Evolutionary conservation across 2,329 filamentous ascomycete genomes (phyloP), one percentile per base, ranked within the genome.

Genomic region (Cercospora nicotianae): DNA sequence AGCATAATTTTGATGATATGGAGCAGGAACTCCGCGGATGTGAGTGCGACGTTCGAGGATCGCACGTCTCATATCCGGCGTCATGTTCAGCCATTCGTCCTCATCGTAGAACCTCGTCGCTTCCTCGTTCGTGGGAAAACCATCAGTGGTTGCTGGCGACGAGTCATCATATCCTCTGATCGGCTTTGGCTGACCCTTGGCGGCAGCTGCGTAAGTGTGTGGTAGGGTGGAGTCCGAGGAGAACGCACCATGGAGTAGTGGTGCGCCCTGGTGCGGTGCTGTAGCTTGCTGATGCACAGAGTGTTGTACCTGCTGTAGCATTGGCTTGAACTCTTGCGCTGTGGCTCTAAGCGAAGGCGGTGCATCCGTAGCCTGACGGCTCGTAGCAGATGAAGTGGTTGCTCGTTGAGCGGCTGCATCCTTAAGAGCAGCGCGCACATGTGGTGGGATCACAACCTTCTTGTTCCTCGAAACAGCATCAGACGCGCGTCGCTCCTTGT

Each of bases 261-360:
- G 42, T 18, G n/a, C n/a, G 16, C 23, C 20, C 51, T 57, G 51
- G 10, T 28, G 23, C 10, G 3, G 53, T 31, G 53, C 8, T n/a
- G 16, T 30, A 0, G 13, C 13, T 30, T 31, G 53, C 9, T 31
- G 60, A 28, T 20, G 60, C 13, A 28, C 42, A 31, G 28, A 7
- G 6, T 39, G 61, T 2, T 39, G 48, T 36, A 16, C 7, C n/a
- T n/a, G 30, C 20, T 57, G 18, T 4, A 53, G 66, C 28, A 72
- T 70, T 13, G 75, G 75, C 62, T 36, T 72, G 69, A 76, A 76
- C 31, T 72, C 68, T 45, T 67, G 51, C 7, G 74, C 75, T 26
- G 73, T 75, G 10, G 74, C 73, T 64, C 75, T 67, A 3, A 76
- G 67, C 6, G 72, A 71, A 18, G 63, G 70, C 26, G n/a, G 23